Conservation (phyloP, 257 asterid genomes). For the Vinca minor region DNA sequence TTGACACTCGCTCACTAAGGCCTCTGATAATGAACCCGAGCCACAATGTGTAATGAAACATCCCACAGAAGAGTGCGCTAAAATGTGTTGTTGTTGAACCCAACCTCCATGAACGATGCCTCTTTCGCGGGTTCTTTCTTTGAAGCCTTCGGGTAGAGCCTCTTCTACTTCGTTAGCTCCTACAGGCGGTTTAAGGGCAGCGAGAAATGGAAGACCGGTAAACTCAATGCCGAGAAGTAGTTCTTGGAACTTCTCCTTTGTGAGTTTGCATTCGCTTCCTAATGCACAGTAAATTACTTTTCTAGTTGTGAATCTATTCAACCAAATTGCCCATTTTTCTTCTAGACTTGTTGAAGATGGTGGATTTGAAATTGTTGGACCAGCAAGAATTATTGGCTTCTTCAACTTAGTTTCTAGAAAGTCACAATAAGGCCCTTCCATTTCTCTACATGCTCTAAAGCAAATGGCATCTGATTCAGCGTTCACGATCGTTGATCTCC, state of each 20-base stretch:
- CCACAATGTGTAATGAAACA: conserved; percentile 91
- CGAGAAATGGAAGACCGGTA: conserved; percentile 39
- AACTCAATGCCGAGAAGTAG: conserved; percentile 26
- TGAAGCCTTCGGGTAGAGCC: conserved; percentile 72
- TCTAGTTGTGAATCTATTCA: not conserved
- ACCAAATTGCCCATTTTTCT: conserved; percentile 9
- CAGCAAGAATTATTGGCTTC: conserved; percentile 15
- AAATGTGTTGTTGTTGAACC: conserved; percentile 61
- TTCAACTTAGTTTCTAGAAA: not conserved
- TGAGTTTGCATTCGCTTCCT: conserved; percentile 19
- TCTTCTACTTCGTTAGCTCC: conserved; percentile 46
- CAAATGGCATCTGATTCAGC: conserved; percentile 15
- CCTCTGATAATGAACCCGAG: conserved; percentile 81
- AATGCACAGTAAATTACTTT: conserved; percentile 17
- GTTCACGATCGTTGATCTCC: not conserved
- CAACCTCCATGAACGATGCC: conserved; percentile 37
- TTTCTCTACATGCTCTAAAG: conserved; percentile 12
- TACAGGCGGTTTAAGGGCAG: conserved; percentile 48
- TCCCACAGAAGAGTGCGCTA: conserved; percentile 65
- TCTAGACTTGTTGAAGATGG: conserved; percentile 2
- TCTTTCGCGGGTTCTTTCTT: conserved; percentile 38
- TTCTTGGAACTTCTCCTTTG: conserved; percentile 21
- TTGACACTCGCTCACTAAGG: conserved; percentile 52
- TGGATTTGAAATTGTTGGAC: conserved; percentile 17
- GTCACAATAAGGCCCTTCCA: conserved; percentile 20